Conservation (phyloP, 768 basidiomycete species). For the Boletus sp. region DNA sequence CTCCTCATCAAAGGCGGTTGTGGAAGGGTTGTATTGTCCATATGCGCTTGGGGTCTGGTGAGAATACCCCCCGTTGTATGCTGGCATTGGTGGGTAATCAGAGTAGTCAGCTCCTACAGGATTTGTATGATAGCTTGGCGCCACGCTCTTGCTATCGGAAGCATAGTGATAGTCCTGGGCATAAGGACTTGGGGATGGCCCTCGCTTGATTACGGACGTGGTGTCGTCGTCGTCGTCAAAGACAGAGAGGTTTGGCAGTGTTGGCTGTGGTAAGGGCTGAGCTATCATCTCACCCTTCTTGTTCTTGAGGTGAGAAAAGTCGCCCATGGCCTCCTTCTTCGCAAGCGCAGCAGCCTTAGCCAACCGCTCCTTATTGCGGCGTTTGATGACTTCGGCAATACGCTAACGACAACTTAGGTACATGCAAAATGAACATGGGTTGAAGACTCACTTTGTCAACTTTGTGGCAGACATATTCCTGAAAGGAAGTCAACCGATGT, state of each 20-base stretch:
- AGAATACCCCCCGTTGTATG: constrained; percentile 64
- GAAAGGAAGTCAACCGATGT: constrained; percentile 3
- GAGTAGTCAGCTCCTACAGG: constrained; percentile 42
- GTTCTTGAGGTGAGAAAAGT: constrained; percentile 88
- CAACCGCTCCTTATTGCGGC: constrained; percentile 82
- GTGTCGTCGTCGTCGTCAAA: constrained; percentile 67
- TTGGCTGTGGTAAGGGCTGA: constrained; percentile 89
- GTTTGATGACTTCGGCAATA: constrained; percentile 90
- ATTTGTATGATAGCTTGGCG: constrained; percentile 35
- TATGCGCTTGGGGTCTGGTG: constrained; percentile 52
- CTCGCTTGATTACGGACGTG: constrained; percentile 53
- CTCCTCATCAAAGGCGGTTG: constrained; percentile 53
- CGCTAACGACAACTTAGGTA: constrained; percentile 50
- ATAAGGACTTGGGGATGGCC: constrained; percentile 53
- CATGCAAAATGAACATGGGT: background rate
- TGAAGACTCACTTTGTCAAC: constrained; percentile 79
- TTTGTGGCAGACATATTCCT: constrained; percentile 99
- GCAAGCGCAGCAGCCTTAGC: constrained; percentile 79
- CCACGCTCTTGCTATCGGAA: constrained; percentile 45
- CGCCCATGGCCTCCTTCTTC: constrained; percentile 88
- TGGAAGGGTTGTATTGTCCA: constrained; percentile 58
- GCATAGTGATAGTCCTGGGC: constrained; percentile 56
- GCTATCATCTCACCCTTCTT: constrained; percentile 83
- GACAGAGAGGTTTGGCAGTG: constrained; percentile 87
- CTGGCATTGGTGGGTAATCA: constrained; percentile 73